Evolutionary conservation across 192 early-diverging fungal genomes (phyloP).

Genomic region (Coemansia interrupta): DNA sequence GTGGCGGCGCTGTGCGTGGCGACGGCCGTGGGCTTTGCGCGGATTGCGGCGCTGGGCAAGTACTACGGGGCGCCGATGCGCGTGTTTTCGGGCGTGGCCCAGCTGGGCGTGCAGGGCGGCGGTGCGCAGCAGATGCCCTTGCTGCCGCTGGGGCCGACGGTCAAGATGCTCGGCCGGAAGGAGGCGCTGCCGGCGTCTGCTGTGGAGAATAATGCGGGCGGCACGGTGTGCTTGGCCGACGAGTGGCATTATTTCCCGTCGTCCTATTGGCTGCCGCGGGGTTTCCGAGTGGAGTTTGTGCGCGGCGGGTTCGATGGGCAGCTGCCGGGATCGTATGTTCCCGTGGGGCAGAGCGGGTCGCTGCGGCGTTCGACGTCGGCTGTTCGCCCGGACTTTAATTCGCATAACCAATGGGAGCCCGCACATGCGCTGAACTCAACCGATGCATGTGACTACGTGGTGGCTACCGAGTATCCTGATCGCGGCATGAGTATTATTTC

Average conservation of each 20-base stretch:
- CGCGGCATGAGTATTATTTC: not conserved
- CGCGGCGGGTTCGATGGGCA: slow-evolving; percentile 68
- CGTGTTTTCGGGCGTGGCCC: slow-evolving; percentile 57
- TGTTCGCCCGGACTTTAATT: slow-evolving; percentile 31
- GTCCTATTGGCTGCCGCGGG: slow-evolving; percentile 83
- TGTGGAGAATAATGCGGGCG: too few relatives aligned
- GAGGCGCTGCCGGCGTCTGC: too few relatives aligned
- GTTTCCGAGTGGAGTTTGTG: slow-evolving; percentile 67
- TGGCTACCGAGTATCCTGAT: slow-evolving; percentile 17
- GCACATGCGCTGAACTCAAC: slow-evolving; percentile 14
- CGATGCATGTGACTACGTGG: slow-evolving; percentile 23
- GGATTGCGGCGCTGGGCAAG: slow-evolving; percentile 61
- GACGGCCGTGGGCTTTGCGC: slow-evolving; percentile 60
- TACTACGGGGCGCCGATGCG: slow-evolving; percentile 76
- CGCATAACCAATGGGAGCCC: slow-evolving; percentile 34
- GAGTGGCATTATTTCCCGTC: slow-evolving; percentile 96
- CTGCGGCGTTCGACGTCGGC: slow-evolving; percentile 15
- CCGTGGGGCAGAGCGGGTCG: slow-evolving; percentile 14
- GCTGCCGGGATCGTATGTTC: slow-evolving; percentile 74
- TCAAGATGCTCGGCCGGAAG: slow-evolving; percentile 8
- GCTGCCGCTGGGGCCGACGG: slow-evolving; percentile 22
- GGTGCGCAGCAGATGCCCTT: slow-evolving; percentile 22
- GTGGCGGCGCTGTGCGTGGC: slow-evolving; percentile 49
- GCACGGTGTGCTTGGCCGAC: slow-evolving; percentile 76
- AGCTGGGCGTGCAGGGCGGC: not conserved